Base-by-base conservation (phyloP, 1,284 basidiomycete species). In the Tremellales sp. region DNA sequence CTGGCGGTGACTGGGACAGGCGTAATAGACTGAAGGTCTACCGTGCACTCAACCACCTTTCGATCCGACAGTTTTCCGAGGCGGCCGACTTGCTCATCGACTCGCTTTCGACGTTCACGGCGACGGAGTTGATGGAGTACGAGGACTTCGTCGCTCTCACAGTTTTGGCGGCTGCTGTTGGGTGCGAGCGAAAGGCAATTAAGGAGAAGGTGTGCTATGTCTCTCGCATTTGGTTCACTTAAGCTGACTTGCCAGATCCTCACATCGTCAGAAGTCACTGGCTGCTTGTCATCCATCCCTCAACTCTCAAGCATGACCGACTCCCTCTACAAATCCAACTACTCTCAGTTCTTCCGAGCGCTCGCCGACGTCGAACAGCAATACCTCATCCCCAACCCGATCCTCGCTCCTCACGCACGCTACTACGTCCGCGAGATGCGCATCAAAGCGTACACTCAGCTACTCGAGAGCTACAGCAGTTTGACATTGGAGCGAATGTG, bases 1-100 rank as follows among this genome's bases (percentile, higher is more conserved):
- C 92, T 69, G 94, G 96, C 2, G 94, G 96, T 41, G 94, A 98
- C 74, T 98, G 94, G 94, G 94, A 98, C 73, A 80, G 96, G 49
- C 82, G 92, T 26, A 98, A 97, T 72, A 82, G 93, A 40, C 82
- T 97, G 60, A 98, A 97, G 73, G 94, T 97, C 35, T 98, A 98
- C 77, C 83, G 85, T 48, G 93, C 87, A 35, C 76, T 96, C 1
- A 87, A 96, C 68, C 77, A 86, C 26, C 77, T 96, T 29, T 89
- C 89, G 17, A 86, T 92, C 52, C 86, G 94, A 35, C 75, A 80
- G 46, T 81, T 81, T 66, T 75, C 90, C 84, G 77, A 86, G 82
- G 71, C 82, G 73, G 21, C 85, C 77, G 73, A 85, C 46, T 82
- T 96, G 10, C 80, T 97, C 56, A 82, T 92, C 43, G 92, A 97